Base-by-base conservation (phyloP, 202 grass and related monocot genomes). In the Setaria viridis region DNA sequence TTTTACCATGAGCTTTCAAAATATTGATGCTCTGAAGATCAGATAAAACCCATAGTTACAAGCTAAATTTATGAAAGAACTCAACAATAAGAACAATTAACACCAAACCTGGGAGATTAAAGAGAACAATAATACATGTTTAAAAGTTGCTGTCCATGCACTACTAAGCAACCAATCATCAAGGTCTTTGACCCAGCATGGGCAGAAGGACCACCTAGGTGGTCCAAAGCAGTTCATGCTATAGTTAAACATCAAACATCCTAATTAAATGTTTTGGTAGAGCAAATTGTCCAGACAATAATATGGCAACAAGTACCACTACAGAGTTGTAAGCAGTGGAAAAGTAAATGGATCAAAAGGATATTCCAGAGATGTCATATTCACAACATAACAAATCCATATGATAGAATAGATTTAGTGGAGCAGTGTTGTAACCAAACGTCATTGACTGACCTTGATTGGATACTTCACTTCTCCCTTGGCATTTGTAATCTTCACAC, bases 1-100 rank as follows among this genome's bases (percentile, higher is more conserved):
- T 90, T 89, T 90, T 89, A 67, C 97, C 97, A 91, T 99, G 97
- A 70, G 92, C 97, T 94, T 99, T 96, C 91, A 99, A 86, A 82
- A 99, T 96, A 79, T 96, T 99, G 77, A 99, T 96, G 43, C 90
- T 93, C 97, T 99, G 67, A 8, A 84, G 29, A 62, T 82, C 10
- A 85, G 4, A 53, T 20, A 84, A 79, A 72, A 62, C 7, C 43
- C 21, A 45, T n/a, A 74, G 6, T 76, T 51, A 70, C 19, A 47
- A 43, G 67, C 8, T 35, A 35, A 20, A 7, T 46, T 70, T 62
- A 46, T 60, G n/a, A 11, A 12, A 11, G 50, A 65, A 9, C 9
- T 73, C 8, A 9, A 34, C 51, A 25, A 73, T 53, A 74, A 37
- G 0, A 45, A 70, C 20, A 57, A 49, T 43, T 81, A 43, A 58